Evolutionary conservation across 768 basidiomycete species (phyloP), one percentile per base, ranked within the genome.

Genomic region (Naganishia randhawae): DNA sequence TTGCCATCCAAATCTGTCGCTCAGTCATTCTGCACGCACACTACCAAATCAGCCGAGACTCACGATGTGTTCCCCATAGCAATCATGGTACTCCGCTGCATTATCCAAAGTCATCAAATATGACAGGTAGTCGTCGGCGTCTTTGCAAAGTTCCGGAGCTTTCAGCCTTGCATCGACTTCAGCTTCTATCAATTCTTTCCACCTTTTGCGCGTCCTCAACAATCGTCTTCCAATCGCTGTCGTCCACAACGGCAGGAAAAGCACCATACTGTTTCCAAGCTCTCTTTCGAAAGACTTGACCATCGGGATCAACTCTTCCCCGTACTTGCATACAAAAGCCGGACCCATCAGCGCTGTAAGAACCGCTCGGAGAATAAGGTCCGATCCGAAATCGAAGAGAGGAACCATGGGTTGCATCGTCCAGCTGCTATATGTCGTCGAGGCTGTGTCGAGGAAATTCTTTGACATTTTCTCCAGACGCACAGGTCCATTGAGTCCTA

Each of bases 231-330:
- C 65, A 53, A 8, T 35, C 2, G 50, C 50, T 39, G 50, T 66
- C 14, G 51, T 37, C 65, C 65, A 66, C 17, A 66, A 32, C 65
- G 65, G 65, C 27, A 66, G 39, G 31, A 66, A 32, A 19, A 50
- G 35, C 32, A 51, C 6, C 65, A 27, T 41, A 14, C 9, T 31
- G 35, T 53, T 3, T 13, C 51, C 65, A n/a, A 66, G n/a, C 33
- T 27, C 65, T n/a, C 31, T 8, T 27, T 66, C 42, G 29, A 50
- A 66, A 31, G 33, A 16, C 29, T 41, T 39, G 32, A 66, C 51
- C 27, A 53, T 53, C 2, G 51, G 22, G 13, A 53, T 31, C n/a
- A 53, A 16, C 51, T 66, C 65, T 10, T 50, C 35, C 3, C 32
- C 65, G 27, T 66, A 16, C 14, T 22, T 9, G 14, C 35, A 14